A percentile compares a stretch with the other conserved stretches of the same genome.
Evolutionary conservation across 2,329 filamentous ascomycete genomes (phyloP).

Genomic region (Fusarium veterinarium): DNA sequence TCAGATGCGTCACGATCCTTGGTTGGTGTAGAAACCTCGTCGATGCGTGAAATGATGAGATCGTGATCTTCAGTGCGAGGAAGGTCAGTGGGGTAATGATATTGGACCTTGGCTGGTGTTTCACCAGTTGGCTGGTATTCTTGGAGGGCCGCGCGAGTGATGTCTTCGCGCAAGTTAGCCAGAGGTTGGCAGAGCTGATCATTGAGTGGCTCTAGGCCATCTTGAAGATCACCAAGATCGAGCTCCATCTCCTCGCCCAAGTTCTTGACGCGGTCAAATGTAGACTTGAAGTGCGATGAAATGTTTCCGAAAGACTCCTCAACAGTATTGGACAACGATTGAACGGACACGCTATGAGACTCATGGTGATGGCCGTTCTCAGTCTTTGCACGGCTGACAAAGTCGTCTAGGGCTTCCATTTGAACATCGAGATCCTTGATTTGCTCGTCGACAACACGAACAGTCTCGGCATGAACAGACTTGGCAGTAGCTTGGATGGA

Average conservation of each 20-base stretch:
- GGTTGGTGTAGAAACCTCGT: slow-evolving; percentile 46
- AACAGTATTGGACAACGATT: slow-evolving; percentile 73
- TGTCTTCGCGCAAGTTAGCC: slow-evolving; percentile 74
- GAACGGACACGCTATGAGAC: slow-evolving; percentile 74
- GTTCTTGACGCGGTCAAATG: slow-evolving; percentile 74
- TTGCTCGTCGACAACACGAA: slow-evolving; percentile 90
- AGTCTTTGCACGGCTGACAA: slow-evolving; percentile 82
- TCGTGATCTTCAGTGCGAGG: slow-evolving; percentile 74
- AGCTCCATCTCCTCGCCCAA: slow-evolving; percentile 75
- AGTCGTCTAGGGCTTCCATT: slow-evolving; percentile 90
- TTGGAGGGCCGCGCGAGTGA: slow-evolving; percentile 72
- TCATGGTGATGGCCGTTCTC: slow-evolving; percentile 85
- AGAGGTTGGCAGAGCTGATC: slow-evolving; percentile 75
- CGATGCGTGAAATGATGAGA: slow-evolving; percentile 56
- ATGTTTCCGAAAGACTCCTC: slow-evolving; percentile 79
- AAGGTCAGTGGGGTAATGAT: slow-evolving; percentile 82
- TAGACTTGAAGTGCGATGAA: slow-evolving; percentile 74
- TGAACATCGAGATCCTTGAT: slow-evolving; percentile 88
- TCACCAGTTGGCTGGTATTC: slow-evolving; percentile 89
- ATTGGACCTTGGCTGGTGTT: slow-evolving; percentile 84
- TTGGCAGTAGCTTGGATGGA: slow-evolving; percentile 86
- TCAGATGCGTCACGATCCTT: slow-evolving; percentile 44
- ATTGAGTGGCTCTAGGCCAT: slow-evolving; percentile 70
- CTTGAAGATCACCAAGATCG: slow-evolving; percentile 68
- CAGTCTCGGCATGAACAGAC: slow-evolving; percentile 89